Evolutionary conservation across 352 stramenopile genomes (phyloP).

Genomic region (Pythium folliculosum): DNA sequence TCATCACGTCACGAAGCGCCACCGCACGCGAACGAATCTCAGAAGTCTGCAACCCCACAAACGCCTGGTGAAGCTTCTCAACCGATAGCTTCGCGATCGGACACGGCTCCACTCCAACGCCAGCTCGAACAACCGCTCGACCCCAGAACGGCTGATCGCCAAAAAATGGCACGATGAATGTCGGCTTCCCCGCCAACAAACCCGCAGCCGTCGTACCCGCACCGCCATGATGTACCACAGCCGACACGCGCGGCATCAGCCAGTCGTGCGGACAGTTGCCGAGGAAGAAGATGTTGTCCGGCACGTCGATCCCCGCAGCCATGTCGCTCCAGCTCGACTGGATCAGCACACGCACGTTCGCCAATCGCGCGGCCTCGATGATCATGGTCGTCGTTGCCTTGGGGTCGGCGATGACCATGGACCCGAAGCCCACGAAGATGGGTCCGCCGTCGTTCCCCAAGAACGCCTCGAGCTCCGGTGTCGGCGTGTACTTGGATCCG

Average conservation of each 20-base stretch:
- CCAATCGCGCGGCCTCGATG: conserved; percentile 65
- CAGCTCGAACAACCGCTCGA: no score
- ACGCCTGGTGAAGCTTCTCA: no score
- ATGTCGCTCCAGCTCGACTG: conserved; percentile 90
- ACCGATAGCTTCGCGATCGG: no score
- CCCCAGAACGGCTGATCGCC: no score
- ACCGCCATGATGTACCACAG: conserved; percentile 85
- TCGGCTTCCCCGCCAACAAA: no score
- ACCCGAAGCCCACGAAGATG: conserved; percentile 95
- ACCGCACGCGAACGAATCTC: no score
- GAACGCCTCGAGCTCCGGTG: conserved; percentile 64
- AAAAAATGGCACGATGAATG: no score
- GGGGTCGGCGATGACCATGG: conserved; percentile 90
- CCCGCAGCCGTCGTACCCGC: conserved; percentile 93
- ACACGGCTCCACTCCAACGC: no score
- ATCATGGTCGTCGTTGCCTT: conserved; percentile 79
- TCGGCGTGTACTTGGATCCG: conserved; percentile 49
- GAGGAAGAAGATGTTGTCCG: conserved; percentile 65
- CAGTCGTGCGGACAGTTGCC: conserved; percentile 88
- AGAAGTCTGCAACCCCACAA: no score
- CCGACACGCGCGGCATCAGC: conserved; percentile 88
- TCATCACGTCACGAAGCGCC: no score
- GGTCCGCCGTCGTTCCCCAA: conserved; percentile 61
- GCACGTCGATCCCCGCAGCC: conserved; percentile 45
- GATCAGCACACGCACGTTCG: conserved; percentile 83